Conservation (phyloP, 1,284 basidiomycete genomes). For the Boletus hoseneyae region DNA sequence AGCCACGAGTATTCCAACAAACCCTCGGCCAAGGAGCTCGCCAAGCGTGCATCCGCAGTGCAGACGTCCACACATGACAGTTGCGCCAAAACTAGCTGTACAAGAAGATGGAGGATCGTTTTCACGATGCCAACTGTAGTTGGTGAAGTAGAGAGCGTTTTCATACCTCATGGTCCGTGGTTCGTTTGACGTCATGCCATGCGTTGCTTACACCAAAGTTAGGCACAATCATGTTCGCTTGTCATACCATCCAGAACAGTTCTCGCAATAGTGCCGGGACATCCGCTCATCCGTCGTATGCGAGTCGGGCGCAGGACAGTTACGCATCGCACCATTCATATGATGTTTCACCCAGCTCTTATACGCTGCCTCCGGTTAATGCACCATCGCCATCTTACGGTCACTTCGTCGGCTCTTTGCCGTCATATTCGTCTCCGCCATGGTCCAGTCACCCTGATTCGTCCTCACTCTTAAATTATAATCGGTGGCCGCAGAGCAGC, state of each 20-base stretch:
- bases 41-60: conserved; percentile 77
- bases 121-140: conserved; percentile 68
- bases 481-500: conserved; percentile 38
- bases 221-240: conserved; percentile 82
- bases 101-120: conserved; percentile 82
- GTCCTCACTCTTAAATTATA: conserved; percentile 34
- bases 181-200: conserved; percentile 35
- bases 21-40: conserved; percentile 80
- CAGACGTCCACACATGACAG: conserved; percentile 58
- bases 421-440: conserved; percentile 45
- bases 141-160: conserved; percentile 80
- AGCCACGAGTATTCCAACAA: conserved; percentile 42
- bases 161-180: conserved; percentile 86
- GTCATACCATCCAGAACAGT: conserved; percentile 53
- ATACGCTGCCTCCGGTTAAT: conserved; percentile 34
- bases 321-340: conserved; percentile 41
- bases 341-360: conserved; percentile 28
- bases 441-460: conserved; percentile 47
- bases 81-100: conserved; percentile 89
- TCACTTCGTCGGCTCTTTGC: conserved; percentile 24
- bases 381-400: conserved; percentile 27
- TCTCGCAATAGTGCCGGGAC: conserved; percentile 20
- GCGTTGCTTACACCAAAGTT: conserved; percentile 28
- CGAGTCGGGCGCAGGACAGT: conserved; percentile 34
- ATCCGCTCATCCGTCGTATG: conserved; percentile 28